phyloP scores from a whole-genome alignment of 2,329 filamentous ascomycete genomes.

The Fusarium fujikuroi region DNA sequence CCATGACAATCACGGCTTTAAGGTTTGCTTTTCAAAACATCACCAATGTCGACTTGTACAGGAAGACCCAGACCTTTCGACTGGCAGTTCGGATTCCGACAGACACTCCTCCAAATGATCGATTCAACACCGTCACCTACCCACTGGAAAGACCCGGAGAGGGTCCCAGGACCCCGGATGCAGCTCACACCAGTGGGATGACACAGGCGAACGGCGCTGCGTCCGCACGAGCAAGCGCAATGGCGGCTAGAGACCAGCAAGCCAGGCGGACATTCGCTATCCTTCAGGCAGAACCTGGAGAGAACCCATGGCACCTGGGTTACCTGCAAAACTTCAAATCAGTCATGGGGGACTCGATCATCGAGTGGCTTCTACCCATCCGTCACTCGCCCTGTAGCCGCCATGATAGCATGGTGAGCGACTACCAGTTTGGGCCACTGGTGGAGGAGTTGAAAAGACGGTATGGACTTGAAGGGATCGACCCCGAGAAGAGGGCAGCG shows the following conservation, averaged over 20 bases:
- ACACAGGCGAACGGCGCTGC: conserved; percentile 3
- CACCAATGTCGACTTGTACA: conserved; percentile 86
- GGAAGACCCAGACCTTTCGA: conserved; percentile 70
- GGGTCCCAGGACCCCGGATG: conserved; percentile 7
- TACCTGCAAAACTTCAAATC: conserved; percentile 76
- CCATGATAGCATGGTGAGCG: conserved; percentile 72
- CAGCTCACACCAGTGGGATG: conserved; percentile 7
- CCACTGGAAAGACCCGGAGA: conserved; percentile 56
- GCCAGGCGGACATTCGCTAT: conserved; percentile 81
- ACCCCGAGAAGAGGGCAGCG: conserved; percentile 23
- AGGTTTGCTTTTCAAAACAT: conserved; percentile 78
- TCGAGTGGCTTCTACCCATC: conserved; percentile 86
- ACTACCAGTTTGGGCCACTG: conserved; percentile 74
- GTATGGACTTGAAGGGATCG: conserved; percentile 39
- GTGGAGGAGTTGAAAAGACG: conserved; percentile 65
- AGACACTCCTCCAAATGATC: conserved; percentile 54
- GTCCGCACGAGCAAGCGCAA: conserved; percentile 25
- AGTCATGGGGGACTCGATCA: conserved; percentile 77
- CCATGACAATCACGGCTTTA: conserved; percentile 79
- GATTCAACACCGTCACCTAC: conserved; percentile 67
- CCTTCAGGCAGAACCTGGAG: conserved; percentile 74
- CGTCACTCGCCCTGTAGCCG: conserved; percentile 77
- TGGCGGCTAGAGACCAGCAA: conserved; percentile 53
- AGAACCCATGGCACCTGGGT: conserved; percentile 89
- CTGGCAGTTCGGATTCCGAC: conserved; percentile 78